Evolutionary conservation across 2,329 filamentous ascomycete species (phyloP), one percentile per base, ranked within the genome.

Genomic region (Neonectria punicea): DNA sequence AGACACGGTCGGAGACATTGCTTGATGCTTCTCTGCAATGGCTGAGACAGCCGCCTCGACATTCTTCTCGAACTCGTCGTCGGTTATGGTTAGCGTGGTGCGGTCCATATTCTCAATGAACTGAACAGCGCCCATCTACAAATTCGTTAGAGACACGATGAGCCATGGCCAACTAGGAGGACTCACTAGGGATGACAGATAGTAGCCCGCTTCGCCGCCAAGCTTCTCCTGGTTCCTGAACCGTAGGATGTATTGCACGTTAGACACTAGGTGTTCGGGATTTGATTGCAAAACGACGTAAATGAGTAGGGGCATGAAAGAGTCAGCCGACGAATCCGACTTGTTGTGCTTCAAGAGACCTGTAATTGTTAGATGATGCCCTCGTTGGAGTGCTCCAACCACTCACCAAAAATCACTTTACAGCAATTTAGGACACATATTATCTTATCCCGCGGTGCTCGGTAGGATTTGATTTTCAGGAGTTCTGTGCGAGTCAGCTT

Each of bases 351-450:
- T 94, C 57, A 99, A 83, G 53, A 97, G 89, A 18, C 95, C 92
- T 93, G 59, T 13, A 28, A 36, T n/a, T 13, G n/a, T 69, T 43
- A 74, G 58, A 34, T 4, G 25, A 4, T 2, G 9, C 9, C 4
- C 47, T 5, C 20, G 20, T 2, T 13, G 9, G 43, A 39, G 6
- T n/a, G 11, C 6, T 8, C 34, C 34, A n/a, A 8, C 5, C 16
- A 73, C 86, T 71, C 80, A 93, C 92, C 96, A 79, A 99, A 98
- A 68, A 99, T 98, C 68, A 99, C 97, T 81, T 99, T 99, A 87
- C 96, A 99, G 82, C 94, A 98, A 80, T 99, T 99, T 61, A 99
- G 83, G 50, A 98, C 93, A 79, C 96, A 99, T 54, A 99, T 98
- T 60, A 99, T 96, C 80, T 99, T 99, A 83, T 99, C 96, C 73